Conservation (phyloP, 1,284 basidiomycete genomes). For the Vanrija sp. region DNA sequence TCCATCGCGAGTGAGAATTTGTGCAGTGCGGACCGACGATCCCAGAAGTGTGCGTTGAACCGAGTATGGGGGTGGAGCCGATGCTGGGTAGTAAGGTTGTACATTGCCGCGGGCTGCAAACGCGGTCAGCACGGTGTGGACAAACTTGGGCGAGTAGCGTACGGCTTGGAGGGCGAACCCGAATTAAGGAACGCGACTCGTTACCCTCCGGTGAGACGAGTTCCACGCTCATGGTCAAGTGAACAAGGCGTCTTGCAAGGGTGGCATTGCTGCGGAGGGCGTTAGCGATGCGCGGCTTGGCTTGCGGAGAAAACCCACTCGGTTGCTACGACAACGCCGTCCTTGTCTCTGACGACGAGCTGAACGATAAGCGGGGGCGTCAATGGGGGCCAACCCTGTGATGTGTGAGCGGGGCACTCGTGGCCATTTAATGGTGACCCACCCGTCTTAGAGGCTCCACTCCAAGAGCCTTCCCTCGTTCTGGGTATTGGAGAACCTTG, state of each 20-base stretch:
- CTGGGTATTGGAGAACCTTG: constrained; percentile 13
- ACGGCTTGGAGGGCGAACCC: constrained; percentile 19
- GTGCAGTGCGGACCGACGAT: constrained; percentile 14
- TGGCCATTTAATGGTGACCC: neutral
- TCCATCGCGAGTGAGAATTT: constrained; percentile 12
- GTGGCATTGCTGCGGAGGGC: constrained; percentile 9
- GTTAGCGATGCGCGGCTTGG: neutral
- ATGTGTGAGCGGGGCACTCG: neutral
- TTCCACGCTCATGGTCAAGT: constrained; percentile 19
- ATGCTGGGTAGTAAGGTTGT: constrained; percentile 17
- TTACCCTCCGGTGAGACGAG: constrained; percentile 11
- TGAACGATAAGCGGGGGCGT: constrained; percentile 17
- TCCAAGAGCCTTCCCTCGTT: constrained; percentile 15
- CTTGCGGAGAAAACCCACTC: constrained; percentile 6
- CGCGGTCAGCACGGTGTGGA: neutral
- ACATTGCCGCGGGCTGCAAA: constrained; percentile 12
- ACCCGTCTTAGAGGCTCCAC: constrained; percentile 17
- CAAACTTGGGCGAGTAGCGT: neutral
- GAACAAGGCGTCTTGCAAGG: constrained; percentile 14
- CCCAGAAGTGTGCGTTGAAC: constrained; percentile 16
- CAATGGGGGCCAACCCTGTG: constrained; percentile 17
- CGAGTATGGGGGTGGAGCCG: constrained; percentile 17
- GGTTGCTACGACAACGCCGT: constrained; percentile 10
- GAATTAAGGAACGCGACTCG: constrained; percentile 15
- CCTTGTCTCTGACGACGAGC: constrained; percentile 13